Conservation (phyloP, 371 early-diverging fungal genomes). For the Mortierella sp. region DNA sequence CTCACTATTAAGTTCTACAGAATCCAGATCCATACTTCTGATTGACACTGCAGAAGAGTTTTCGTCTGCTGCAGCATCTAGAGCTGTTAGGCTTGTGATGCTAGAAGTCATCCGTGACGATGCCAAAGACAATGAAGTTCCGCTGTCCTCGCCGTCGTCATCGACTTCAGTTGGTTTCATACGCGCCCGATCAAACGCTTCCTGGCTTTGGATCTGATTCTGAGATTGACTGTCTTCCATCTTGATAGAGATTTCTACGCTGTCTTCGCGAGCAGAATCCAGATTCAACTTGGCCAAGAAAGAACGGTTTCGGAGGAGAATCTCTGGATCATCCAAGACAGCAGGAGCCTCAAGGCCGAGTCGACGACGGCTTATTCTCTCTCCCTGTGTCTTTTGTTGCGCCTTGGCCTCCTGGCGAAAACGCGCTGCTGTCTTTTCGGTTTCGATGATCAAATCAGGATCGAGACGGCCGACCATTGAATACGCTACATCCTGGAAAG, state of each 20-base stretch:
- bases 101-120: conserved; percentile 15
- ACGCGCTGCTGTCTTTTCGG: conserved; percentile 44
- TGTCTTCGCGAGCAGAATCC: conserved; percentile 28
- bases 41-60: neutral
- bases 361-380: conserved; percentile 43
- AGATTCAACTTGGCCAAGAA: neutral
- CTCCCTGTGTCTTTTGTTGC: conserved; percentile 35
- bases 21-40: conserved; percentile 21
- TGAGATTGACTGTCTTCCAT: neutral
- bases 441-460: conserved; percentile 45
- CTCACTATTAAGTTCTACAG: neutral
- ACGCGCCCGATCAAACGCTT: neutral
- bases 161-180: neutral
- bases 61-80: neutral
- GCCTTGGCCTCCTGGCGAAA: conserved; percentile 39
- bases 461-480: conserved; percentile 47
- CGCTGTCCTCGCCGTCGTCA: conserved; percentile 23
- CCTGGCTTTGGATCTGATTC: neutral
- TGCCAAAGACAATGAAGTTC: conserved; percentile 20
- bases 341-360: conserved; percentile 47
- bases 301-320: conserved; percentile 35
- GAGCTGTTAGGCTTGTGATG: conserved; percentile 1
- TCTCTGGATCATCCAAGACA: conserved; percentile 47
- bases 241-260: conserved; percentile 9
- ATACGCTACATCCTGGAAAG: conserved; percentile 42